phyloP scores from a whole-genome alignment of 306 rosid species.

The Lablab purpureus region DNA sequence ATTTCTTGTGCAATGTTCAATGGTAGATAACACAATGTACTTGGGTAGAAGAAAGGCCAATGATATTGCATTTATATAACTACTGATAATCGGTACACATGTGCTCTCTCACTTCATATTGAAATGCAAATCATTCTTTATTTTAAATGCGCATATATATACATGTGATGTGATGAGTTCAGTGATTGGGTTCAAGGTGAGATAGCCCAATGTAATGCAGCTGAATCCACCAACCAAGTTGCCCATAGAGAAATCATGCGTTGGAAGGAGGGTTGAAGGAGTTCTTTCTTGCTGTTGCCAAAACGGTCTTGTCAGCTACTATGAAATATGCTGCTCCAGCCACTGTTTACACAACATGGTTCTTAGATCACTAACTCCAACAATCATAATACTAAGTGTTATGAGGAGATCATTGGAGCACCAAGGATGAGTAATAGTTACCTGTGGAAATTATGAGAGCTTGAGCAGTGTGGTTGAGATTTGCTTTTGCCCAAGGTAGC shows the following conservation, averaged over 20 bases:
- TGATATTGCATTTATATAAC: constrained; percentile 45
- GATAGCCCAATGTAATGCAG: constrained; percentile 24
- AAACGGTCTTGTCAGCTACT: constrained; percentile 96
- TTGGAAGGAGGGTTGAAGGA: constrained; percentile 68
- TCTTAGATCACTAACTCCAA: constrained; percentile 28
- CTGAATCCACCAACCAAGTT: neutral
- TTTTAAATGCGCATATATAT: constrained; percentile 32
- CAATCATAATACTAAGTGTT: constrained; percentile 12
- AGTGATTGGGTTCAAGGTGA: neutral
- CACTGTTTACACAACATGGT: constrained; percentile 56
- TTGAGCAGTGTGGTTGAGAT: constrained; percentile 94
- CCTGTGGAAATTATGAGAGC: constrained; percentile 98
- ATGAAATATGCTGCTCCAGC: constrained; percentile 99
- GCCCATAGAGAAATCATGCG: constrained; percentile 41
- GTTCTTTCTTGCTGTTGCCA: constrained; percentile 95
- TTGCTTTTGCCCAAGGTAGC: constrained; percentile 98
- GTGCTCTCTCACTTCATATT: constrained; percentile 17
- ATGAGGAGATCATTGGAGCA: neutral
- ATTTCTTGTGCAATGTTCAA: no score
- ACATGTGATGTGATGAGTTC: constrained; percentile 30
- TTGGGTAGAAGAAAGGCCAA: constrained; percentile 18
- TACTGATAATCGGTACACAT: constrained; percentile 33
- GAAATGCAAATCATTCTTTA: constrained; percentile 43
- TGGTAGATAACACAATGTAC: no score
- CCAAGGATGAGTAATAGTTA: constrained; percentile 32